These are phyloP conservation scores for Delitschia confertaspora DNA, from an alignment of 495 filamentous ascomycete genomes.

Conservation along the genomic window DNA sequence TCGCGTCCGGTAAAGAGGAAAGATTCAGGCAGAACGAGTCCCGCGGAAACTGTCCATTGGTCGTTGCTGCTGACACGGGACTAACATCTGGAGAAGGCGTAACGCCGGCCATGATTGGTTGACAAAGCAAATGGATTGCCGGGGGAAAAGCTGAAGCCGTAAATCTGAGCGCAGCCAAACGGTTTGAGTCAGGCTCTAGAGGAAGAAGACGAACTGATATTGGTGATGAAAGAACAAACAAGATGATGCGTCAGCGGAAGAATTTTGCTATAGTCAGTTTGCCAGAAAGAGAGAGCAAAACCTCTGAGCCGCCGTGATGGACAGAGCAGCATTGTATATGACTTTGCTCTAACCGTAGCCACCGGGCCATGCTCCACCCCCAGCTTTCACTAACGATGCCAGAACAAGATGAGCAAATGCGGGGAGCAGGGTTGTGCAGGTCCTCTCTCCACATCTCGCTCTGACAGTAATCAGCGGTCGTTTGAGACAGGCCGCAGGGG, in stretches of 20 bases:
- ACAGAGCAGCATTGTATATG: slow-evolving; percentile 16
- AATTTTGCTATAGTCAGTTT: neutral
- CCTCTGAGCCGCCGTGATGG: neutral
- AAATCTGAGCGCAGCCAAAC: slow-evolving; percentile 9
- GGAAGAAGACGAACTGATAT: slow-evolving; percentile 1
- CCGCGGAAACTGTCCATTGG: slow-evolving; percentile 27
- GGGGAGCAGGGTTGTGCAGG: slow-evolving; percentile 18
- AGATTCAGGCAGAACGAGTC: slow-evolving; percentile 28
- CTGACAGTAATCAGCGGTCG: slow-evolving; percentile 10
- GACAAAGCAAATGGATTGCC: slow-evolving; percentile 10
- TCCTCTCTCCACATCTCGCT: slow-evolving; percentile 15
- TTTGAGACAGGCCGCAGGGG: slow-evolving; percentile 15
- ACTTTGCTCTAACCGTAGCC: slow-evolving; percentile 3
- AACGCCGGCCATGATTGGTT: slow-evolving; percentile 27
- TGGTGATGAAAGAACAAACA: neutral
- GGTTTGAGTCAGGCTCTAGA: neutral
- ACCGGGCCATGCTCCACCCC: slow-evolving; percentile 7
- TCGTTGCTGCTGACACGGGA: slow-evolving; percentile 30
- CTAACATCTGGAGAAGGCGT: slow-evolving; percentile 30
- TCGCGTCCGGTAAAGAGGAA: slow-evolving; percentile 26
- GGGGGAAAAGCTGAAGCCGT: slow-evolving; percentile 13
- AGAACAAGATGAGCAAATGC: slow-evolving; percentile 18
- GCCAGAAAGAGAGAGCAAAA: neutral
- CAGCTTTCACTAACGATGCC: too few relatives aligned
- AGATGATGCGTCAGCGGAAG: neutral